phyloP scores from a whole-genome alignment of 257 asterid genomes.

The Leptodermis oblonga region DNA sequence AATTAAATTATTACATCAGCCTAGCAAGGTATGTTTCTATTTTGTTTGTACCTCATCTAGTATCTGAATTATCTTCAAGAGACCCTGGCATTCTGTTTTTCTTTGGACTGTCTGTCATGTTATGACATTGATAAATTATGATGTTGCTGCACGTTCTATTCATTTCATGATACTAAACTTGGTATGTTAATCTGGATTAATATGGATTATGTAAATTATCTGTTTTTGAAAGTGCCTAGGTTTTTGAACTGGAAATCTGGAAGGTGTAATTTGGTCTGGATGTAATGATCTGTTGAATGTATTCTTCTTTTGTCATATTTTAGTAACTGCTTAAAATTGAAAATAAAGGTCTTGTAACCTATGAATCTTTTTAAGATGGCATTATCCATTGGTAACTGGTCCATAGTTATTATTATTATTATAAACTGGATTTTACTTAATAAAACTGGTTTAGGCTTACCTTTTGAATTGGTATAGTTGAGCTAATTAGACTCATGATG shows the following conservation, averaged over 20 bases:
- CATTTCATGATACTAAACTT: neutral
- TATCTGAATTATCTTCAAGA: neutral
- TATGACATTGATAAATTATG: neutral
- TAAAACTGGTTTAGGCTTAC: neutral
- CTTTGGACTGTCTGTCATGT: neutral
- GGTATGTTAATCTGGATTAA: neutral
- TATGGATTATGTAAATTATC: neutral
- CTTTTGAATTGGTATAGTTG: neutral
- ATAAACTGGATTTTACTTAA: too few relatives aligned
- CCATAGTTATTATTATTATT: too few relatives aligned
- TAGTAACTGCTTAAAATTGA: too few relatives aligned
- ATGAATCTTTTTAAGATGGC: too few relatives aligned
- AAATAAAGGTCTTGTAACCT: too few relatives aligned
- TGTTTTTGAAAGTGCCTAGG: neutral
- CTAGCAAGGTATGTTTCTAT: slow-evolving; percentile 40
- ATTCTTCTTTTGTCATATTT: too few relatives aligned
- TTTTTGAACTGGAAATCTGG: neutral
- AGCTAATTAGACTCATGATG: neutral
- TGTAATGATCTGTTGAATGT: too few relatives aligned
- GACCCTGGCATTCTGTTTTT: neutral
- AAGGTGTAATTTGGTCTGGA: too few relatives aligned
- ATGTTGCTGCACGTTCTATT: neutral
- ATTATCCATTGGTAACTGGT: too few relatives aligned
- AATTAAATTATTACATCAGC: slow-evolving; percentile 71
- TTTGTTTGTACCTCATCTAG: neutral